Evolutionary conservation across 1,139 yeast genomes (phyloP), one percentile per base, ranked within the genome.

Genomic region (Nakaseomyces uthaithaninus): DNA sequence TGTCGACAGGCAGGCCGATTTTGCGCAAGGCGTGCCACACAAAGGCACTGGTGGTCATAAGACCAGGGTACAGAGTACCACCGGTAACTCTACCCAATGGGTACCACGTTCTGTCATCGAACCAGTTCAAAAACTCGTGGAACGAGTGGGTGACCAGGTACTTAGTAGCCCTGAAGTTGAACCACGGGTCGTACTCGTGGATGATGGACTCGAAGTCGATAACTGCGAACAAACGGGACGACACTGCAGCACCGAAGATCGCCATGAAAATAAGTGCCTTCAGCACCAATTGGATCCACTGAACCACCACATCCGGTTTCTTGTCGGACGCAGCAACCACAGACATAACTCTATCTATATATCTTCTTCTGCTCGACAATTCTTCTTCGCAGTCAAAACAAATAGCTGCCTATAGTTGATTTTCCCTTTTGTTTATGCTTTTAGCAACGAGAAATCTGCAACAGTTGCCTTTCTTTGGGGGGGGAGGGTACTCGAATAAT

Each of bases 131-230:
- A 57, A 93, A 93, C 49, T 87, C 91, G 66, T 87, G 82, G 63
- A 77, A 89, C 4, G 93, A 81, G 60, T 87, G 79, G 40, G 75
- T 68, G 15, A 86, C 94, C 51, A 91, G 72, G 63, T 87, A 86
- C 62, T 84, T 84, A 19, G 98, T 84, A 36, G 98, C 98, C 53
- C 98, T 70, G 68, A 77, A 91, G 64, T 91, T 91, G 72, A 93
- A 93, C 98, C 98, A 91, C 27, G 98, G 97, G 65, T 93, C 98
- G 60, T 91, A 91, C 65, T 93, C 99, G 67, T 93, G 99, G 64
- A 93, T 93, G 57, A 93, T 93, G 45, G 93, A 79, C 66, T 93
- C 99, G 60, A 87, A 93, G 51, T 94, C 71, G 44, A 84, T 78
- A 43, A 82, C 91, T 4, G 91, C 74, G 59, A 77, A 77, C 60